Evolutionary conservation across 805 yeast genomes (phyloP).

Genomic region (Saccharomyces jurei): DNA sequence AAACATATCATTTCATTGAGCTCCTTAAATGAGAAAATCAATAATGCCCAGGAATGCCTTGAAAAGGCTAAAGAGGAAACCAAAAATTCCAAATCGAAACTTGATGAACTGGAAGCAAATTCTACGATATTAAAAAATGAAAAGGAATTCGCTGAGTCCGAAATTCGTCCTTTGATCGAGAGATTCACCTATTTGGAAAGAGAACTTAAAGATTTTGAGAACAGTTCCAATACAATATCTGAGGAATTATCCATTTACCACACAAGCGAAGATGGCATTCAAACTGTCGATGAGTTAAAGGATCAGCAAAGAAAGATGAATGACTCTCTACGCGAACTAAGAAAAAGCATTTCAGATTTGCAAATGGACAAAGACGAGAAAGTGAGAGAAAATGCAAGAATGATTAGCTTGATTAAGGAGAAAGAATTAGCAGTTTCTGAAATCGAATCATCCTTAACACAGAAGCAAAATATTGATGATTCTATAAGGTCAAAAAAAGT

Average conservation of each 20-base stretch:
- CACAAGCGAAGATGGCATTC: conserved; percentile 13
- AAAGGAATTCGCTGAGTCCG: conserved; percentile 13
- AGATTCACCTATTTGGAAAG: conserved; percentile 19
- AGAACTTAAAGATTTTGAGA: conserved; percentile 19
- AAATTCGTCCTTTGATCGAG: conserved; percentile 25
- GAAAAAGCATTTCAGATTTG: conserved; percentile 17
- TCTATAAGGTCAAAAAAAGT: conserved; percentile 8
- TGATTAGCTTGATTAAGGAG: conserved; percentile 18
- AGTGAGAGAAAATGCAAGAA: conserved; percentile 14
- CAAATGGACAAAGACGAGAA: conserved; percentile 23
- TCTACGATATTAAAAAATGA: conserved; percentile 16
- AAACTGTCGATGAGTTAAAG: conserved; percentile 24
- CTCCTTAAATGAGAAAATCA: conserved; percentile 6
- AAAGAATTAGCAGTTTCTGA: conserved; percentile 14
- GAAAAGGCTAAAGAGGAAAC: conserved; percentile 7
- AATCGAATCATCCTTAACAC: conserved; percentile 16
- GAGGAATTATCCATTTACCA: conserved; percentile 22
- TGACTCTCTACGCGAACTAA: conserved; percentile 13
- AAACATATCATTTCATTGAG: conserved; percentile 16
- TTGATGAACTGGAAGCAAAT: conserved; percentile 24
- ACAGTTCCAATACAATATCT: conserved; percentile 16
- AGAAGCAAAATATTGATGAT: conserved; percentile 8
- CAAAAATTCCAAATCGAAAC: conserved; percentile 12
- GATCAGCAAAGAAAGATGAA: conserved; percentile 15
- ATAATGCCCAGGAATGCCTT: background rate